Evolutionary conservation across 768 basidiomycete genomes (phyloP).

Genomic region (Crassisporium funariophilum): DNA sequence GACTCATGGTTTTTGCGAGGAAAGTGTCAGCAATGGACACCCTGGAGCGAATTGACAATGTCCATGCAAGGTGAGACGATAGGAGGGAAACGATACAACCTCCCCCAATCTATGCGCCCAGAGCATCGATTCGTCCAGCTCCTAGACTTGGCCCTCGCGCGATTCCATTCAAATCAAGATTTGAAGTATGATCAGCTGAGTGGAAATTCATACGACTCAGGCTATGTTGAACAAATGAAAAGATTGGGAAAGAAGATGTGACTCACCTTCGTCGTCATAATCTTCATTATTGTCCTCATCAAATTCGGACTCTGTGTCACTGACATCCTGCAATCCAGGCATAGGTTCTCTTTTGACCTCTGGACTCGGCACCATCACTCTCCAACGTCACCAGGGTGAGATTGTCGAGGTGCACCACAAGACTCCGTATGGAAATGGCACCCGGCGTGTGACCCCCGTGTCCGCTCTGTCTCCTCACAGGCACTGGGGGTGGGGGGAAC

Average conservation of each 20-base stretch:
- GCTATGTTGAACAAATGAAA: background rate
- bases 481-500: conserved; percentile 23
- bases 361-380: conserved; percentile 3
- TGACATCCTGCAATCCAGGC: conserved; percentile 35
- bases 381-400: background rate
- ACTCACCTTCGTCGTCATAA: conserved; percentile 22
- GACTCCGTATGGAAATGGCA: conserved; percentile 14
- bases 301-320: conserved; percentile 39
- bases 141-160: background rate
- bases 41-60: conserved; percentile 15
- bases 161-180: background rate
- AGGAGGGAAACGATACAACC: conserved; percentile 79
- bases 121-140: conserved; percentile 31
- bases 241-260: background rate
- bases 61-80: conserved; percentile 43
- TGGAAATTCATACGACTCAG: conserved; percentile 15
- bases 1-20: no score
- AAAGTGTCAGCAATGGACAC: no score
- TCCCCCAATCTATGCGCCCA: conserved; percentile 76
- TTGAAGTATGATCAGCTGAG: conserved; percentile 11
- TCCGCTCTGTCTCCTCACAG: conserved; percentile 20
- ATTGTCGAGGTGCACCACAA: conserved; percentile 12
- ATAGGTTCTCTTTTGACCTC: conserved; percentile 15
- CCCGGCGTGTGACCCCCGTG: background rate
- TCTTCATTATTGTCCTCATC: conserved; percentile 32